Conservation (phyloP, 2,329 filamentous ascomycete species). For the Venturia carpophila region DNA sequence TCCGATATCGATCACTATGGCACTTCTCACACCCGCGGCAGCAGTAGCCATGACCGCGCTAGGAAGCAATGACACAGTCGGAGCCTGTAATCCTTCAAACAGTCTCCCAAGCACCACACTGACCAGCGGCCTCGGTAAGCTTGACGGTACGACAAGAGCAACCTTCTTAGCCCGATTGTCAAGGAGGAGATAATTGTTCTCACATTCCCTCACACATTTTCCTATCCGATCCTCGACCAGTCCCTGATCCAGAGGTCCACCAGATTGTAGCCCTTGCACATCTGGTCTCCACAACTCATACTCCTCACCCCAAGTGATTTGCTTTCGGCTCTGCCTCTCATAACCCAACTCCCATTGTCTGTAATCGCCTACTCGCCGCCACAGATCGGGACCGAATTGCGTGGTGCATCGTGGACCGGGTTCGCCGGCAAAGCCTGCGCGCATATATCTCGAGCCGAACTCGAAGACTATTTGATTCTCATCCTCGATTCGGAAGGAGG, state of each 20-base stretch:
- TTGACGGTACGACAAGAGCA: conserved; percentile 67
- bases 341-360: conserved; percentile 56
- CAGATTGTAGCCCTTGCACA: conserved; percentile 52
- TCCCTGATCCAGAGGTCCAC: conserved; percentile 54
- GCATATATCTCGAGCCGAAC: conserved; percentile 68
- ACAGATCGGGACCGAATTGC: conserved; percentile 65
- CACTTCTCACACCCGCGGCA: conserved; percentile 77
- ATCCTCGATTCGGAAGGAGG: conserved; percentile 53
- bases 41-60: conserved; percentile 65
- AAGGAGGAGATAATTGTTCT: conserved; percentile 64
- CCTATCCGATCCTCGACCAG: conserved; percentile 83
- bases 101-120: conserved; percentile 68
- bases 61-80: conserved; percentile 73
- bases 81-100: conserved; percentile 72
- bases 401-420: conserved; percentile 62
- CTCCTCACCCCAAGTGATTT: conserved; percentile 52
- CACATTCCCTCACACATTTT: conserved; percentile 69
- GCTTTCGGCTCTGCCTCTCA: conserved; percentile 40
- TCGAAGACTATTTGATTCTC: conserved; percentile 83
- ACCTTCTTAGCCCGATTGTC: conserved; percentile 70
- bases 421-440: conserved; percentile 82
- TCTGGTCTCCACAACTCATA: conserved; percentile 75
- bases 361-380: conserved; percentile 74
- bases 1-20: conserved; percentile 79
- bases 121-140: conserved; percentile 68